A percentile compares a stretch with the other conserved stretches of the same genome.
Evolutionary conservation across 202 grass and related monocot species (phyloP).

Genomic region (Brachypodium distachyon): DNA sequence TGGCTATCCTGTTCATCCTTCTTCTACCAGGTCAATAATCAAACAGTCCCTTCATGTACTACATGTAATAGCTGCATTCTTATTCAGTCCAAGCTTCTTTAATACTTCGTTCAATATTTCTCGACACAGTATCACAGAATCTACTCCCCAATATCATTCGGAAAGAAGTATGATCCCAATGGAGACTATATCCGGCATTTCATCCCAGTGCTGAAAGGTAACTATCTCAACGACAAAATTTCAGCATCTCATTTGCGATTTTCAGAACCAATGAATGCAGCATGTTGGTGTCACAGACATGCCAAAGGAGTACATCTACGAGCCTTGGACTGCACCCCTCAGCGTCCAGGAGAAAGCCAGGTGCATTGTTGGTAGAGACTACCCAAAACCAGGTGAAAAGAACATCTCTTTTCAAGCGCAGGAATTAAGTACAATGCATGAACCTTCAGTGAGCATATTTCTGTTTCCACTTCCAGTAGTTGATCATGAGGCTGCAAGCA

Average conservation of each 20-base stretch:
- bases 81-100: neutral
- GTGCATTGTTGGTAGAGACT: constrained; percentile 79
- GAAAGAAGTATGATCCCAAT: constrained; percentile 87
- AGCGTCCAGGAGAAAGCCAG: constrained; percentile 75
- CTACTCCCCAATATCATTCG: constrained; percentile 84
- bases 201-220: constrained; percentile 70
- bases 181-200: constrained; percentile 87
- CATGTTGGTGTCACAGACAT: constrained; percentile 47
- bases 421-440: neutral
- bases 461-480: constrained; percentile 46
- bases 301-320: constrained; percentile 87
- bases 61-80: neutral
- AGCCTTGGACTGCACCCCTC: constrained; percentile 84
- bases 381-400: constrained; percentile 76
- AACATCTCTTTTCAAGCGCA: neutral
- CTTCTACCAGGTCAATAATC: constrained; percentile 63
- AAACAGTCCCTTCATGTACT: neutral
- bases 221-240: constrained; percentile 8
- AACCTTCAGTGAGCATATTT: neutral
- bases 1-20: constrained; percentile 98
- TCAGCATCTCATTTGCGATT: neutral
- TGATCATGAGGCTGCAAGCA: constrained; percentile 62
- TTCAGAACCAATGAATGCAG: neutral
- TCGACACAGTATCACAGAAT: constrained; percentile 62
- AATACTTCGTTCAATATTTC: neutral